Percentiles rank a stretch among this genome's conserved stretches.
phyloP scores from a whole-genome alignment of 768 basidiomycete species.

The Lanmaoa pseudosensibilis region DNA sequence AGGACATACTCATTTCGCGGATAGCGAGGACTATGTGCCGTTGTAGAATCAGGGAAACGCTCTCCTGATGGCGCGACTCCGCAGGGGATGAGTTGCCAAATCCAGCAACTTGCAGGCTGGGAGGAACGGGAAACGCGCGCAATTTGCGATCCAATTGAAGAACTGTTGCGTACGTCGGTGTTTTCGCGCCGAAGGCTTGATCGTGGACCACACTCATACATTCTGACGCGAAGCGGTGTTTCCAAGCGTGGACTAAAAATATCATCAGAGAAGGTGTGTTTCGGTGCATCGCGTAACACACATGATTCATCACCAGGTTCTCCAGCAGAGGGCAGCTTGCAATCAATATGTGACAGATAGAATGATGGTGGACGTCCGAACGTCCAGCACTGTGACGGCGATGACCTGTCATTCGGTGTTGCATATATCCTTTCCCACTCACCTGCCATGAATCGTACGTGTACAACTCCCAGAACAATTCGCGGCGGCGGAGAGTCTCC shows the following conservation, averaged over 20 bases:
- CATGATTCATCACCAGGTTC: slow-evolving; percentile 58
- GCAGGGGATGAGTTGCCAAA: slow-evolving; percentile 56
- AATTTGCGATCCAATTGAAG: slow-evolving; percentile 67
- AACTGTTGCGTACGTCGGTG: slow-evolving; percentile 65
- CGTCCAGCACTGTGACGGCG: slow-evolving; percentile 56
- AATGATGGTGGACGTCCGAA: slow-evolving; percentile 72
- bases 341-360: slow-evolving; percentile 64
- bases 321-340: slow-evolving; percentile 54
- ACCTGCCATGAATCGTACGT: slow-evolving; percentile 40
- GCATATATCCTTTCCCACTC: background rate
- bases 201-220: slow-evolving; percentile 71
- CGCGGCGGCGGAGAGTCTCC: slow-evolving; percentile 62
- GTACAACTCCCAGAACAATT: slow-evolving; percentile 64
- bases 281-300: slow-evolving; percentile 33
- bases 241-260: slow-evolving; percentile 60
- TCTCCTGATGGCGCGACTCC: slow-evolving; percentile 40
- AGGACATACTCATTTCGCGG: slow-evolving; percentile 62
- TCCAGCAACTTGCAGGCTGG: slow-evolving; percentile 64
- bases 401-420: slow-evolving; percentile 29
- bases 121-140: slow-evolving; percentile 66
- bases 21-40: slow-evolving; percentile 68
- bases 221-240: slow-evolving; percentile 65
- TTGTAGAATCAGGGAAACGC: slow-evolving; percentile 51
- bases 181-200: slow-evolving; percentile 70
- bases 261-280: slow-evolving; percentile 4